phyloP scores from a whole-genome alignment of 371 early-diverging fungal species.

The Haplosporangium sp. region DNA sequence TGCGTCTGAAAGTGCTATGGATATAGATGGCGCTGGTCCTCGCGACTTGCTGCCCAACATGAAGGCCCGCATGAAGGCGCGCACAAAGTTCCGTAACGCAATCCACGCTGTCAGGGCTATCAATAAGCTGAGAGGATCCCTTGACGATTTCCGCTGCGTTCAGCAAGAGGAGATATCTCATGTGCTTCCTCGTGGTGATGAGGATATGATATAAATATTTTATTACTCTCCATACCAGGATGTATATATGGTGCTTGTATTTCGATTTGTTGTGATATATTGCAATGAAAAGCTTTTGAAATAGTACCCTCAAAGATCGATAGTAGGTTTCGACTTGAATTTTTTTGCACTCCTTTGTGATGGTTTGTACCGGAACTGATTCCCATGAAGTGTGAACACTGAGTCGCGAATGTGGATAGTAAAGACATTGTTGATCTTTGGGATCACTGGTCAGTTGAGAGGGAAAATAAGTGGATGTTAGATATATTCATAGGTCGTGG shows the following conservation, averaged over 20 bases:
- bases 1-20: constrained; percentile 1
- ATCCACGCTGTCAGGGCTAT: constrained; percentile 27
- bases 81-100: constrained; percentile 25
- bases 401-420: constrained; percentile 60
- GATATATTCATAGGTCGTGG: neutral
- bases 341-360: constrained; percentile 87
- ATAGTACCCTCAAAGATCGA: constrained; percentile 68
- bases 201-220: constrained; percentile 7
- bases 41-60: constrained; percentile 34
- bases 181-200: constrained; percentile 17
- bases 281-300: too few relatives aligned
- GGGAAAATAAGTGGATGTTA: neutral
- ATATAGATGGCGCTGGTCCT: constrained; percentile 31
- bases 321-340: constrained; percentile 85
- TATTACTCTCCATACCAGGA: neutral
- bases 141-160: constrained; percentile 4
- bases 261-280: neutral
- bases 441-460: constrained; percentile 63
- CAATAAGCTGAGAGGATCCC: constrained; percentile 19
- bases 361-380: constrained; percentile 79
- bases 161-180: constrained; percentile 13
- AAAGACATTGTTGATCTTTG: constrained; percentile 84
- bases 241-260: neutral
- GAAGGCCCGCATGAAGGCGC: constrained; percentile 39
- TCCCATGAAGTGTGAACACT: constrained; percentile 80